Evolutionary conservation across 441 rosid species (phyloP).

Genomic region (Populus hybrid): DNA sequence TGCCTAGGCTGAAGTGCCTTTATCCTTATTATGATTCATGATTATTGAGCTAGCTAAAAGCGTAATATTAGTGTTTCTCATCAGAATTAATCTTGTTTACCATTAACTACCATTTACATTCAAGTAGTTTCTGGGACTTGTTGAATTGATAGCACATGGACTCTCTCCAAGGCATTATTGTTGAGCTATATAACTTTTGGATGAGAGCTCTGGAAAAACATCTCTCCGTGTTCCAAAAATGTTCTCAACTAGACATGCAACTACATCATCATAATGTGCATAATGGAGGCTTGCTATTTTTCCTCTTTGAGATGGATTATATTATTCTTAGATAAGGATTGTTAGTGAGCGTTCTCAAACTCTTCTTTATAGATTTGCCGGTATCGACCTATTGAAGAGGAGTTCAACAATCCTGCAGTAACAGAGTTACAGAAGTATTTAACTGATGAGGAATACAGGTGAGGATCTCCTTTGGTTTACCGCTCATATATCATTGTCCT

Average conservation of each 20-base stretch:
- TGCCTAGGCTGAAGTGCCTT: neutral
- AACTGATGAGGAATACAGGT: slow-evolving; percentile 86
- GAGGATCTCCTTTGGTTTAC: slow-evolving; percentile 7
- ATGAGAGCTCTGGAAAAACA: neutral
- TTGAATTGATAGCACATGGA: neutral
- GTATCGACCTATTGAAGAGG: slow-evolving; percentile 70
- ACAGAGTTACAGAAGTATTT: slow-evolving; percentile 72
- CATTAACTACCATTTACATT: neutral
- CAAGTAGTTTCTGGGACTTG: neutral
- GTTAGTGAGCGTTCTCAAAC: slow-evolving; percentile 15
- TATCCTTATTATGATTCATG: neutral
- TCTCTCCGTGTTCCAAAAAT: neutral
- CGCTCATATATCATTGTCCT: neutral
- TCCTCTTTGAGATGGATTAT: neutral
- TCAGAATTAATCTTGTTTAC: neutral
- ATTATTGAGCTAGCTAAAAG: neutral
- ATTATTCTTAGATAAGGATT: neutral
- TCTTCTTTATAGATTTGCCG: slow-evolving; percentile 69
- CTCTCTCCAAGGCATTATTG: neutral
- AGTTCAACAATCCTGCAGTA: slow-evolving; percentile 62
- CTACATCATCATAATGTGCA: neutral
- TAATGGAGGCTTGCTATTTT: neutral
- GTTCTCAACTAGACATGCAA: neutral
- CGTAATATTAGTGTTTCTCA: neutral
- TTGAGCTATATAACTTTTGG: neutral